phyloP scores from a whole-genome alignment of 768 basidiomycete genomes.

The Pleurotus tuoliensis region DNA sequence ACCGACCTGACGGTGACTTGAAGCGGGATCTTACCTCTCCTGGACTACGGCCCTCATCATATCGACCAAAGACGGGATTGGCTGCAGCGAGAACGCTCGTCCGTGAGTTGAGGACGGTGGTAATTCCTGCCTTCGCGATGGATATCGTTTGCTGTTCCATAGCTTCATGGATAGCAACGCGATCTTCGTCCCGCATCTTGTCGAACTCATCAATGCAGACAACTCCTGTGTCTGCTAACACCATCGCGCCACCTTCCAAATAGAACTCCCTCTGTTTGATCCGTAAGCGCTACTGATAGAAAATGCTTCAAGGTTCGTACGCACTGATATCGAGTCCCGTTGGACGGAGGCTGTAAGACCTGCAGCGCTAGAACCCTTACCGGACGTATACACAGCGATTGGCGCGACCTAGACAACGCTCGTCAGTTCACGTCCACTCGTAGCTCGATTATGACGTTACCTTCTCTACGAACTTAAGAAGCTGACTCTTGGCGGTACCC shows the following conservation, averaged over 20 bases:
- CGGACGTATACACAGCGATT: slow-evolving; percentile 97
- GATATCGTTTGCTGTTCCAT: slow-evolving; percentile 99
- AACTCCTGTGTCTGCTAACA: slow-evolving; percentile 95
- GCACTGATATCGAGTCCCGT: slow-evolving; percentile 83
- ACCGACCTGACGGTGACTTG: too few species aligned
- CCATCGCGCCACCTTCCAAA: slow-evolving; percentile 99
- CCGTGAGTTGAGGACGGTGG: slow-evolving; percentile 92
- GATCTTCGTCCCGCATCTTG: slow-evolving; percentile 99
- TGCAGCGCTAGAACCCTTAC: slow-evolving; percentile 97
- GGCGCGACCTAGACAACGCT: slow-evolving; percentile 71
- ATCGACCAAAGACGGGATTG: slow-evolving; percentile 96
- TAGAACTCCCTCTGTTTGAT: slow-evolving; percentile 86
- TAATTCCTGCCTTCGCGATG: slow-evolving; percentile 98
- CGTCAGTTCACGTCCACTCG: slow-evolving; percentile 4
- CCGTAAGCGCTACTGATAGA: background rate
- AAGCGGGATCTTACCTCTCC: slow-evolving; percentile 64
- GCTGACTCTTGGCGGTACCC: slow-evolving; percentile 96
- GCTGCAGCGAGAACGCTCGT: slow-evolving; percentile 96
- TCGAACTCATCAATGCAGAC: slow-evolving; percentile 99
- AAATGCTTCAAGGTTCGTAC: slow-evolving; percentile 20
- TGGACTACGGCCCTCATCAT: slow-evolving; percentile 94
- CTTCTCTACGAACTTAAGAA: slow-evolving; percentile 99
- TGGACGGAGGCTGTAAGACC: slow-evolving; percentile 98
- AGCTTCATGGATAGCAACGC: slow-evolving; percentile 98
- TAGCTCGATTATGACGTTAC: slow-evolving; percentile 22